Evolutionary conservation across 1,284 basidiomycete species (phyloP).

Genomic region (Gyrodon tennesseensis): DNA sequence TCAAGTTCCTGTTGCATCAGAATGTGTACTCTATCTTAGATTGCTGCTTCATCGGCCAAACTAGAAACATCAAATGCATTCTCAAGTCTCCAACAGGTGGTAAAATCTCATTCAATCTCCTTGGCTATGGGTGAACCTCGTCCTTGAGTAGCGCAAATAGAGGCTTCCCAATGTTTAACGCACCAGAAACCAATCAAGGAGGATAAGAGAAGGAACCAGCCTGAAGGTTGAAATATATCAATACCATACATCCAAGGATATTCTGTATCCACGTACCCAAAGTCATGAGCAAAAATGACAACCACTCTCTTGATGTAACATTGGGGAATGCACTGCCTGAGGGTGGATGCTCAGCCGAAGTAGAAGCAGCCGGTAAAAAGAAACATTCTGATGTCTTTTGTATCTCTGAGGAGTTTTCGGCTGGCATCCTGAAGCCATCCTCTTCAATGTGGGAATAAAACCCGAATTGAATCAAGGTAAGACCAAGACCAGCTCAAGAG

Average conservation of each 20-base stretch:
- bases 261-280: slow-evolving; percentile 54
- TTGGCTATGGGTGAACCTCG: slow-evolving; percentile 47
- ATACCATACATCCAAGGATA: slow-evolving; percentile 1
- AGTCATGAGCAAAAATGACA: slow-evolving; percentile 90
- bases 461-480: slow-evolving; percentile 92
- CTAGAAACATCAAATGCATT: slow-evolving; percentile 50
- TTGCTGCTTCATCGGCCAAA: slow-evolving; percentile 28
- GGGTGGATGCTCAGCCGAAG: slow-evolving; percentile 29
- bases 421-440: slow-evolving; percentile 33
- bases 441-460: slow-evolving; percentile 55
- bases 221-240: slow-evolving; percentile 44
- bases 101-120: slow-evolving; percentile 51
- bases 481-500: slow-evolving; percentile 89
- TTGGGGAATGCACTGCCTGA: slow-evolving; percentile 32
- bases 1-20: slow-evolving; percentile 43
- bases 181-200: slow-evolving; percentile 81
- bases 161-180: slow-evolving; percentile 76
- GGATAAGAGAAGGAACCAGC: slow-evolving; percentile 87
- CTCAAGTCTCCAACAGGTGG: slow-evolving; percentile 53
- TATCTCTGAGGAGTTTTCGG: slow-evolving; percentile 11
- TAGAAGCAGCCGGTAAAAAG: slow-evolving; percentile 20
- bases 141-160: slow-evolving; percentile 53
- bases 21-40: slow-evolving; percentile 33
- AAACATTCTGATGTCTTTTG: slow-evolving; percentile 23
- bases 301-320: slow-evolving; percentile 67